Percentiles rank a stretch among this genome's conserved stretches.
These are phyloP conservation scores for Dryas integrifolia DNA, from an alignment of 331 rosid genomes.

Conservation along the genomic window DNA sequence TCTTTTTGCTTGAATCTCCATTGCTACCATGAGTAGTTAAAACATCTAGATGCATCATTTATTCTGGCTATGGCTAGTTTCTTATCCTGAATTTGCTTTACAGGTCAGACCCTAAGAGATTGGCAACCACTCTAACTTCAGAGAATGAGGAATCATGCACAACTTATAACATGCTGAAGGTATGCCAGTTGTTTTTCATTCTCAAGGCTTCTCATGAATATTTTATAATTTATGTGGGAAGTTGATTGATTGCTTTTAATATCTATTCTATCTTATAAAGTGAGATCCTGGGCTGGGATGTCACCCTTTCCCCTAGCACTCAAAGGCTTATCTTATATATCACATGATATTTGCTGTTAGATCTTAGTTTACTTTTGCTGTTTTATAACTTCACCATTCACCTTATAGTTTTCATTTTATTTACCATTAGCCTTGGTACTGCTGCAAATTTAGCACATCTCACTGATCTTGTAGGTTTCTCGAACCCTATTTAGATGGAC, in stretches of 20 bases:
- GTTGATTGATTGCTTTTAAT: not conserved
- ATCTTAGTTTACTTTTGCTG: not conserved
- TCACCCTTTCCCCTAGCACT: not conserved
- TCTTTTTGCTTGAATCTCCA: slow-evolving; percentile 5
- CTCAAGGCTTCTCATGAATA: slow-evolving; percentile 6
- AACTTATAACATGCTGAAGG: slow-evolving; percentile 92
- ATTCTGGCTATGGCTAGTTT: slow-evolving; percentile 1
- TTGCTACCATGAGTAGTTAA: not conserved
- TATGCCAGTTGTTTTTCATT: slow-evolving; percentile 14
- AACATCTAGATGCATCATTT: not conserved
- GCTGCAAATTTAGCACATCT: slow-evolving; percentile 1
- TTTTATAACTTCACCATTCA: not conserved
- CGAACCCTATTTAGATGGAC: slow-evolving; percentile 86
- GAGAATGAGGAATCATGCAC: slow-evolving; percentile 90
- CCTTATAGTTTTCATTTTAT: not conserved
- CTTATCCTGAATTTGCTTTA: not conserved
- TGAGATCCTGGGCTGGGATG: not conserved
- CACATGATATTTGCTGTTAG: not conserved
- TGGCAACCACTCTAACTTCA: slow-evolving; percentile 42
- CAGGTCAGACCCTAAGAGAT: slow-evolving; percentile 76
- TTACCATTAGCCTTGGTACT: not conserved
- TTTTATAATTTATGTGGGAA: not conserved
- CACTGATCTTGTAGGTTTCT: slow-evolving; percentile 59
- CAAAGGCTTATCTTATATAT: not conserved
- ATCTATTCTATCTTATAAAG: not conserved